Evolutionary conservation across 129 eudicot genomes (phyloP), one percentile per base, ranked within the genome.

Genomic region (Apium graveolens): DNA sequence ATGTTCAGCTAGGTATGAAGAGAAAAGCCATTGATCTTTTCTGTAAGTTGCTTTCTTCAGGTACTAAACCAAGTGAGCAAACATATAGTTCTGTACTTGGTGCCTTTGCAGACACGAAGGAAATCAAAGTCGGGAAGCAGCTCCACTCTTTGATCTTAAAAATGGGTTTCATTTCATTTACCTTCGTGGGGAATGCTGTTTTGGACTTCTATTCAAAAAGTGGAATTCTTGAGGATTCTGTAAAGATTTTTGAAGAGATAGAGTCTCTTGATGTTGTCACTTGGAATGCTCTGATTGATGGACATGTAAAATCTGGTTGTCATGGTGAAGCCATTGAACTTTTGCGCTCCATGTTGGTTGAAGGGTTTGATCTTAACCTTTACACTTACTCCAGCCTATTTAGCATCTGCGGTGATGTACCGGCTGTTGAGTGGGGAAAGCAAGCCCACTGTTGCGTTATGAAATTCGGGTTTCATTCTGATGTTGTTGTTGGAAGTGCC

Each of bases 341-440:
- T 78, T 73, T 89, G 5, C 86, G 74, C 20, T 38, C 76, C 14
- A 92, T 92, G 97, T 57, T 88, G 53, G 75, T 45, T 7, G 84
- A 84, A 48, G 92, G 95, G 35, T 84, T 80, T 75, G 91, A 80
- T 7, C 91, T 84, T 21, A 88, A 82, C 80, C 73, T 83, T 1
- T 85, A 92, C 86, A 86, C 97, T n/a, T 89, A 86, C 80, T 92
- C 97, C 3, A 83, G 91, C 74, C 70, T 92, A 84, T 89, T 92
- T 68, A 84, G 82, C 87, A 83, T 89, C 13, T 92, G 97, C 73
- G 92, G 92, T 53, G 91, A 89, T 78, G 53, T 92, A 31, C 95
- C 95, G 0, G 90, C 91, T 73, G 70, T 85, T 29, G 89, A 92
- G 57, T 92, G 97, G 97, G 95, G 97, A 21, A 89, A 85, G 81